Evolutionary conservation across 73 alveolate genomes (phyloP).

Genomic region (Paraurostyla sp.): DNA sequence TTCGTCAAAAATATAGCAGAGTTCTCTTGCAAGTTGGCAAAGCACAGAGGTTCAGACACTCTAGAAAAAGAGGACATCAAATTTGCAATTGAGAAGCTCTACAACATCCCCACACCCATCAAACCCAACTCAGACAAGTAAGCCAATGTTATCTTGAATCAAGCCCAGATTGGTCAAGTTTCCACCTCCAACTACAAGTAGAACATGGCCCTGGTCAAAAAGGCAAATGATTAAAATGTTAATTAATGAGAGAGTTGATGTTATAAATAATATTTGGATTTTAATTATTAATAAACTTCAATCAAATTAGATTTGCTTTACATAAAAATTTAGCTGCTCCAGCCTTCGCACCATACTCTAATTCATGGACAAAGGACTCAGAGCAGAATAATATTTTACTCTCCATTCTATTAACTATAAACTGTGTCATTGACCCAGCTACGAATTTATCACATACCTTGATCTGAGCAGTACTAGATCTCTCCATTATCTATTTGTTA

Average conservation of each 20-base stretch:
- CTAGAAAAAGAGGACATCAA: conserved; percentile 57
- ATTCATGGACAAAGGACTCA: conserved; percentile 40
- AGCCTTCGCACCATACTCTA: conserved; percentile 21
- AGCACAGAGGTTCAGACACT: conserved; percentile 56
- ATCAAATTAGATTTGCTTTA: conserved; percentile 40
- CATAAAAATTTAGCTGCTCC: conserved; percentile 30
- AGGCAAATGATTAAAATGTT: conserved; percentile 27
- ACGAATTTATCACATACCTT: conserved; percentile 37
- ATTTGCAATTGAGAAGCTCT: conserved; percentile 57
- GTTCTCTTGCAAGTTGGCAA: conserved; percentile 58
- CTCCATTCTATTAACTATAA: conserved; percentile 21
- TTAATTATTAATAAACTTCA: no score
- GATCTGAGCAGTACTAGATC: neutral
- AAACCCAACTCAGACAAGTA: neutral
- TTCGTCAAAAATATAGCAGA: conserved; percentile 46
- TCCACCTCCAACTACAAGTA: conserved; percentile 5
- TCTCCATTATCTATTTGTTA: neutral
- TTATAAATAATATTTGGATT: neutral
- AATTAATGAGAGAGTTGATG: neutral
- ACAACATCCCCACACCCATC: conserved; percentile 39
- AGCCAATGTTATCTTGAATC: neutral
- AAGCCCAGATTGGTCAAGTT: neutral
- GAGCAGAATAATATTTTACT: conserved; percentile 22
- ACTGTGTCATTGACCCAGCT: conserved; percentile 47
- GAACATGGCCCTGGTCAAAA: conserved; percentile 14